These are phyloP conservation scores for Bisporella sp. DNA, from an alignment of 2,329 filamentous ascomycete species.

Conservation along the genomic window DNA sequence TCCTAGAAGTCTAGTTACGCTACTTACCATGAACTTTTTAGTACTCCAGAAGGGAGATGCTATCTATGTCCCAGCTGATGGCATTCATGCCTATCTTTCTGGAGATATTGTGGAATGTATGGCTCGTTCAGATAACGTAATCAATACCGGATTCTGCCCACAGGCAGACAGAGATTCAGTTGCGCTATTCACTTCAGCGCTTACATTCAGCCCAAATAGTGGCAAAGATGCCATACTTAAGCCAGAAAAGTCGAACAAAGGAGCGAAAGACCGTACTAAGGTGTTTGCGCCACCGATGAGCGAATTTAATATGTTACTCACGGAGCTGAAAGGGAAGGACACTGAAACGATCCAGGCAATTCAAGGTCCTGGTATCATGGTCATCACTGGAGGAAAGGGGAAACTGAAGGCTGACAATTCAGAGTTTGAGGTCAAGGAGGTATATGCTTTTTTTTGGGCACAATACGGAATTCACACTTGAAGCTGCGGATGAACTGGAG, in stretches of 20 bases:
- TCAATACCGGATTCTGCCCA: slow-evolving; percentile 70
- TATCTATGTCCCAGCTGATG: slow-evolving; percentile 88
- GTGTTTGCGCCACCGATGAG: slow-evolving; percentile 61
- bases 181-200: slow-evolving; percentile 53
- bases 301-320: slow-evolving; percentile 64
- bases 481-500: slow-evolving; percentile 13
- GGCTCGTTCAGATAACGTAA: slow-evolving; percentile 91
- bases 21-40: slow-evolving; percentile 70
- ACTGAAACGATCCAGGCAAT: slow-evolving; percentile 48
- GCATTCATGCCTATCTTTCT: slow-evolving; percentile 89
- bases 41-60: slow-evolving; percentile 67
- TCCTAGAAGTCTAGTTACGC: slow-evolving; percentile 60
- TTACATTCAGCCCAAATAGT: slow-evolving; percentile 59
- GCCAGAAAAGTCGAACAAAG: slow-evolving; percentile 40
- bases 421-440: slow-evolving; percentile 48
- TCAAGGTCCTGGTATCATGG: slow-evolving; percentile 55
- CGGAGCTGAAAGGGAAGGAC: slow-evolving; percentile 48
- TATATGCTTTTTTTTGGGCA: slow-evolving; percentile 56
- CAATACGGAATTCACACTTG: slow-evolving; percentile 15
- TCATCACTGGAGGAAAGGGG: slow-evolving; percentile 54
- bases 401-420: slow-evolving; percentile 46
- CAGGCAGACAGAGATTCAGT: slow-evolving; percentile 55
- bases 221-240: slow-evolving; percentile 49
- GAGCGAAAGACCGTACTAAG: slow-evolving; percentile 52
- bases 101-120: slow-evolving; percentile 98